Base-by-base conservation (phyloP, 2,329 filamentous ascomycete species). In the Xylariomycetidae sp. region DNA sequence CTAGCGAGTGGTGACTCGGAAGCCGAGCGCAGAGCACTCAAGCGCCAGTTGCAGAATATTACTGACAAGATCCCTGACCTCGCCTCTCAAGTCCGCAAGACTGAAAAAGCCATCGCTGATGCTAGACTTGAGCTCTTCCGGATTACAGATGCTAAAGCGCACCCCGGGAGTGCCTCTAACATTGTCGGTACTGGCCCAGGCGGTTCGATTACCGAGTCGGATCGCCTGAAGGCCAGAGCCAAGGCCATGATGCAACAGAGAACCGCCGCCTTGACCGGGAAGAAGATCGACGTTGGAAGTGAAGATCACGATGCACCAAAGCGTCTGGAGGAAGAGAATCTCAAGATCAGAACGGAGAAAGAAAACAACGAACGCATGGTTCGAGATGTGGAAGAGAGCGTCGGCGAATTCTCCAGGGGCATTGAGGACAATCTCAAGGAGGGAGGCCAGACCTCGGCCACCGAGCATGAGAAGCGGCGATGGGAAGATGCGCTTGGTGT, bases 201-300 rank as follows among this genome's bases (percentile, higher is more conserved):
- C 27, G 92, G 92, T 33, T 66, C 79, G 27, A 79, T 98, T 26
- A 98, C 92, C 0, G 92, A 98, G 62, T 85, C 88, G 4, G 92
- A 98, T 62, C 80, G 90, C 34, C 77, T 97, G 46, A 97, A 96
- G 67, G 92, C 92, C 22, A 80, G 89, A 48, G 90, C 92, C 19
- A 94, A 89, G 64, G 90, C 90, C 25, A 94, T 96, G 80, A 98
- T 98, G 92, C 90, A 97, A 64, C 89, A 95, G 53, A 84, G 92
- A 39, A 89, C 92, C 47, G 92, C 92, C 36, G 90, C 92, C 13
- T 67, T 98, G 43, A 88, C 88, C 15, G 92, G 92, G 37, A 88
- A 83, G 60, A 88, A 89, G 55, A 67, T 82, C 29, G 80, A 86
- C 23, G 60, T 69, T 3, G 68, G 66, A 28, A 75, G 82, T 40